A percentile compares a stretch with the other conserved stretches of the same genome.
Evolutionary conservation across 1,139 yeast genomes (phyloP).

Genomic region (Debaryomycetaceae sp.): DNA sequence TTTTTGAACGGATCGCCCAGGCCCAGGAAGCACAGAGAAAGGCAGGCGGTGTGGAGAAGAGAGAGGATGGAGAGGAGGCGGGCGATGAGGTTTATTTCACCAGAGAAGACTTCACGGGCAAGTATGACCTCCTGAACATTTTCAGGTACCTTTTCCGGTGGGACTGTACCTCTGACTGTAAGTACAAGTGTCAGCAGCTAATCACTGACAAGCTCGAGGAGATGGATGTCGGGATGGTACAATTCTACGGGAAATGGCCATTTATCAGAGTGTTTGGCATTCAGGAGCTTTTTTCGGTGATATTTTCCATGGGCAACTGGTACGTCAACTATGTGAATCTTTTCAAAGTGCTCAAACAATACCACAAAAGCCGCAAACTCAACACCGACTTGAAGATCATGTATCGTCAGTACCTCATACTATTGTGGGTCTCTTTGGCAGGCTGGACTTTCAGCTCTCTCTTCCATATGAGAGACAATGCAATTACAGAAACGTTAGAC

Average conservation of each 20-base stretch:
- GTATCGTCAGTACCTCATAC: conserved; percentile 29
- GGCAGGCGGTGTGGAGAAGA: not conserved
- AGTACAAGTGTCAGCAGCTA: conserved; percentile 40
- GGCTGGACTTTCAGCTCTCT: conserved; percentile 42
- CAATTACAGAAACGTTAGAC: conserved; percentile 41
- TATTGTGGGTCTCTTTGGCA: conserved; percentile 26
- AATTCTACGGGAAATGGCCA: conserved; percentile 49
- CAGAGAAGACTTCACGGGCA: conserved; percentile 10
- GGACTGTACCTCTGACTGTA: conserved; percentile 40
- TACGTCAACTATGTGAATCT: conserved; percentile 31
- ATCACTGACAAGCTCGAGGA: conserved; percentile 23
- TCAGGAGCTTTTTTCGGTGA: conserved; percentile 35
- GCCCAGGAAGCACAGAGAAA: conserved; percentile 1
- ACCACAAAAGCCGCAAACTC: conserved; percentile 16
- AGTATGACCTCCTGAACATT: conserved; percentile 12
- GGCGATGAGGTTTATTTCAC: conserved; percentile 5
- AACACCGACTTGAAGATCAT: conserved; percentile 17
- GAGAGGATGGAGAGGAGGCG: not conserved
- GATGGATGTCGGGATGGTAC: conserved; percentile 27
- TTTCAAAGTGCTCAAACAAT: conserved; percentile 24
- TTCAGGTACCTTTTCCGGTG: conserved; percentile 23
- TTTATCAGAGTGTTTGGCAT: conserved; percentile 35
- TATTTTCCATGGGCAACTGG: conserved; percentile 40
- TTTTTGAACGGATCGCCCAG: conserved; percentile 8
- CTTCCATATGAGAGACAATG: conserved; percentile 39